Evolutionary conservation across 2,329 filamentous ascomycete genomes (phyloP).

Genomic region (Allantophomopsis cytisporea): DNA sequence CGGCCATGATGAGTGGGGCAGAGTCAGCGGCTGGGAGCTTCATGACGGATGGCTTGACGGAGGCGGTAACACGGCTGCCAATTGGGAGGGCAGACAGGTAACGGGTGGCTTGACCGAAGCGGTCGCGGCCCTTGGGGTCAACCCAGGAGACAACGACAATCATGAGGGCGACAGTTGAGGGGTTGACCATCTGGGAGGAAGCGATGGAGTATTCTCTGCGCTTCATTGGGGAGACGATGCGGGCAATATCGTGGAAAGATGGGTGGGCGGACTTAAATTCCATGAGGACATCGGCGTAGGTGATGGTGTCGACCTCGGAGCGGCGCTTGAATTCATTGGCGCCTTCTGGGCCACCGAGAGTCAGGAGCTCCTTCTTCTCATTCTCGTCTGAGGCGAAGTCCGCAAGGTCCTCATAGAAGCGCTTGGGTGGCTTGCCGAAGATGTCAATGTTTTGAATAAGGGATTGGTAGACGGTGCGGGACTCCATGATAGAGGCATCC

Average conservation of each 20-base stretch:
- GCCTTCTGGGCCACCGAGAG: conserved; percentile 65
- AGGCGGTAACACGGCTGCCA: conserved; percentile 74
- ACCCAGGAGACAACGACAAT: conserved; percentile 97
- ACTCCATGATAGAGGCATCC: conserved; percentile 59
- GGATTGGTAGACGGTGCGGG: conserved; percentile 85
- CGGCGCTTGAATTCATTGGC: conserved; percentile 86
- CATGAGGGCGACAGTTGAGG: conserved; percentile 81
- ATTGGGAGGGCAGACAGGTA: conserved; percentile 69
- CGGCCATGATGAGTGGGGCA: conserved; percentile 95
- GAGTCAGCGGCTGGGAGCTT: conserved; percentile 84
- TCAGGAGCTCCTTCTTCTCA: conserved; percentile 68
- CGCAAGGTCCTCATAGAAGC: conserved; percentile 88
- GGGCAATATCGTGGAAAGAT: conserved; percentile 74
- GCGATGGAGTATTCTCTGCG: conserved; percentile 98
- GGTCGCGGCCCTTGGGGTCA: conserved; percentile 73
- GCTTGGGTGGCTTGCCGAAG: conserved; percentile 91
- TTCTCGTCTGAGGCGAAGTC: conserved; percentile 73
- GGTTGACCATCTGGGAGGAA: conserved; percentile 88
- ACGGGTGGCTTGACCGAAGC: conserved; percentile 84
- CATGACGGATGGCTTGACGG: conserved; percentile 97
- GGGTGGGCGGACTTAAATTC: conserved; percentile 87
- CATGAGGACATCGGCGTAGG: conserved; percentile 78
- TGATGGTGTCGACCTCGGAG: conserved; percentile 80
- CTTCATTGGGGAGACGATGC: conserved; percentile 84
- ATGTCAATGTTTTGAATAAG: conserved; percentile 90